These are phyloP conservation scores for Ophiostoma sp. DNA, from an alignment of 2,329 filamentous ascomycete species.

Conservation along the genomic window DNA sequence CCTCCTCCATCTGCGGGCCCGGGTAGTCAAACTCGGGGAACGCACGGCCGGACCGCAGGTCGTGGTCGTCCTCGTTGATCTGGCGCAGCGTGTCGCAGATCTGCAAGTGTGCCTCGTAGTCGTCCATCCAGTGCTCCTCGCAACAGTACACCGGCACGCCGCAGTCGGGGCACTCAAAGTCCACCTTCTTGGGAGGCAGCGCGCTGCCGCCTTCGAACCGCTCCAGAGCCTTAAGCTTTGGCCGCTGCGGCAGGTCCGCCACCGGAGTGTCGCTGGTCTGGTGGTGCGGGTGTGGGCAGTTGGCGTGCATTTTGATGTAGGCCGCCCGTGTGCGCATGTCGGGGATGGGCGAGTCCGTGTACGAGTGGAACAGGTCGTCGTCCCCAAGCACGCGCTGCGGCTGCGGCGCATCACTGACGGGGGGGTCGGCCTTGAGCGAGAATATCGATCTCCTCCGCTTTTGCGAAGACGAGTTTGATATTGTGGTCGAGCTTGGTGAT, in stretches of 20 bases:
- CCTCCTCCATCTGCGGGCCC: constrained; percentile 82
- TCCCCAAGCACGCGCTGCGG: constrained; percentile 46
- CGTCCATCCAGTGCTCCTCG: constrained; percentile 90
- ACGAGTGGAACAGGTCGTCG: constrained; percentile 89
- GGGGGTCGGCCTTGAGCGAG: constrained; percentile 19
- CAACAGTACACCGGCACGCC: constrained; percentile 91
- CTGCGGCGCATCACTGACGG: constrained; percentile 6
- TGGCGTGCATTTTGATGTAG: constrained; percentile 88
- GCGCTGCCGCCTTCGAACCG: constrained; percentile 39
- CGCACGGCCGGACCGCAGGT: constrained; percentile 80
- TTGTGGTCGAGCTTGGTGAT: neutral
- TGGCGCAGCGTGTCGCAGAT: constrained; percentile 87
- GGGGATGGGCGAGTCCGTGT: constrained; percentile 80
- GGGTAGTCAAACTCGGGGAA: constrained; percentile 95
- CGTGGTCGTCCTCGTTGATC: constrained; percentile 98
- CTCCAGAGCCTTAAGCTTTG: constrained; percentile 25
- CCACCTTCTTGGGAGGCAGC: constrained; percentile 71
- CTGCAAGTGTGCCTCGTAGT: constrained; percentile 88
- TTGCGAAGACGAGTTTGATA: constrained; percentile 7
- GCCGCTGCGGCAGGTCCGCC: constrained; percentile 15
- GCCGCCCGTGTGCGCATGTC: constrained; percentile 82
- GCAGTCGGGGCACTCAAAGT: constrained; percentile 94
- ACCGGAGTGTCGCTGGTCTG: constrained; percentile 58
- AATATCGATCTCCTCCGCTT: constrained; percentile 21
- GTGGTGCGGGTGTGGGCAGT: constrained; percentile 88